A percentile compares a stretch with the other conserved stretches of the same genome.
phyloP scores from a whole-genome alignment of 495 filamentous ascomycete genomes.

The Hyaloscypha finlandica region DNA sequence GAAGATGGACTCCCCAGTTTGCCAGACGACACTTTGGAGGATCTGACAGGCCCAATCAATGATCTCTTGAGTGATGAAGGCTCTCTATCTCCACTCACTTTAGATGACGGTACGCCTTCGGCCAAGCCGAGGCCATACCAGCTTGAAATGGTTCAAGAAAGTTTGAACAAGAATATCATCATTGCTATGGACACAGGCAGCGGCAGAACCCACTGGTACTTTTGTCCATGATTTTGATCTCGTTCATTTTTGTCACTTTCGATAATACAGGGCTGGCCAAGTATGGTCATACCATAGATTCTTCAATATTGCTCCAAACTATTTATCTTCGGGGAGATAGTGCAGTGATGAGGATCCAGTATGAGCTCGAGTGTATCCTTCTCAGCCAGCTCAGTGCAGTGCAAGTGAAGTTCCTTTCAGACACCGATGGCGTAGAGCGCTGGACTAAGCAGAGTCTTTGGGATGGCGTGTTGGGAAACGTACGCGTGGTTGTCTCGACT shows the following conservation, averaged over 20 bases:
- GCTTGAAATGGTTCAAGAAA: conserved; percentile 86
- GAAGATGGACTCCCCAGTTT: conserved; percentile 1
- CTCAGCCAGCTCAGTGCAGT: conserved; percentile 63
- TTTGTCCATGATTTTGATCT: neutral
- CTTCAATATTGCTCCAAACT: conserved; percentile 13
- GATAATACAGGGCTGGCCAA: no score
- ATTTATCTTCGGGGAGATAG: conserved; percentile 41
- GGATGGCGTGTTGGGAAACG: conserved; percentile 68
- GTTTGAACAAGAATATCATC: conserved; percentile 77
- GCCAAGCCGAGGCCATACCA: conserved; percentile 71
- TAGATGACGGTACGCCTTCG: conserved; percentile 8
- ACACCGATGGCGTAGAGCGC: conserved; percentile 66
- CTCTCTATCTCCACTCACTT: neutral
- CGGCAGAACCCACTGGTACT: neutral
- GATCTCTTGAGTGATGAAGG: neutral
- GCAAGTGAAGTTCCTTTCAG: conserved; percentile 64
- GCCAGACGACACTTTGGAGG: conserved; percentile 16
- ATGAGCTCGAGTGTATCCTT: conserved; percentile 66
- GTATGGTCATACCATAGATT: neutral
- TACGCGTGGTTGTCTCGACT: conserved; percentile 76
- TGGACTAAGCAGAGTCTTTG: conserved; percentile 76
- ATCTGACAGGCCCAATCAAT: conserved; percentile 7
- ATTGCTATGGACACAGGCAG: conserved; percentile 48
- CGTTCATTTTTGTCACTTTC: neutral
- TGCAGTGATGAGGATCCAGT: conserved; percentile 74